Percentiles rank a stretch among this genome's conserved stretches.
Evolutionary conservation across 2,329 filamentous ascomycete genomes (phyloP).

Genomic region (Hansfordia pulvinata): DNA sequence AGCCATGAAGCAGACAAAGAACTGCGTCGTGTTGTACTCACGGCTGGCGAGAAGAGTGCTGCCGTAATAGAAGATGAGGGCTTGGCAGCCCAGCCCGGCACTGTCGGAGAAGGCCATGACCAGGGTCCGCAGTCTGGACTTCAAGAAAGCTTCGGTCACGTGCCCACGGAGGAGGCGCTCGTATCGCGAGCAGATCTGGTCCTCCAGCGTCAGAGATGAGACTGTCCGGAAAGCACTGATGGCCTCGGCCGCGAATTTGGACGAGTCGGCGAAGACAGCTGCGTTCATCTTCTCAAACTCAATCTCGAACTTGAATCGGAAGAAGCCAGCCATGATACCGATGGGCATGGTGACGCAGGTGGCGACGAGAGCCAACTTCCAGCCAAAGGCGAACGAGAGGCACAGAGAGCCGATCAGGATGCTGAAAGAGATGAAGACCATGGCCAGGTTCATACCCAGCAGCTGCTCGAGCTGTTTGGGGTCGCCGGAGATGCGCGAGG

Average conservation of each 20-base stretch:
- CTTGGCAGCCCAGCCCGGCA: constrained; percentile 47
- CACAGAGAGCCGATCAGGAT: constrained; percentile 49
- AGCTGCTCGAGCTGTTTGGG: constrained; percentile 48
- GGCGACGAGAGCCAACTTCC: constrained; percentile 61
- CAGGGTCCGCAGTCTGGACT: constrained; percentile 46
- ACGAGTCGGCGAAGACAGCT: constrained; percentile 55
- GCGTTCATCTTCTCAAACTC: constrained; percentile 57
- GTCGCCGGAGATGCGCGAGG: constrained; percentile 39
- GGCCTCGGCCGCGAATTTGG: constrained; percentile 61
- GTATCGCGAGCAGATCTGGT: constrained; percentile 49
- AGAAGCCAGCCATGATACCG: constrained; percentile 31
- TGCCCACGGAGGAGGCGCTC: constrained; percentile 42
- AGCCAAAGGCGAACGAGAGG: constrained; percentile 59
- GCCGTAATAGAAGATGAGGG: constrained; percentile 55
- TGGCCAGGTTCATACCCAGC: constrained; percentile 48
- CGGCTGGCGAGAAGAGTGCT: constrained; percentile 38
- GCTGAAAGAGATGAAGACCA: constrained; percentile 49
- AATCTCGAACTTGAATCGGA: constrained; percentile 43
- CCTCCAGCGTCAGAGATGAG: constrained; percentile 54
- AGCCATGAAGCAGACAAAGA: constrained; percentile 49
- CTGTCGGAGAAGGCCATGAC: constrained; percentile 60
- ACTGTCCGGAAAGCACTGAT: constrained; percentile 65
- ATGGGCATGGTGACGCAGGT: constrained; percentile 45
- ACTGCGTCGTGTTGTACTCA: constrained; percentile 31
- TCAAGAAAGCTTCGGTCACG: constrained; percentile 42